Conservation (phyloP, 768 basidiomycete species). For the Tulasnella sp. region DNA sequence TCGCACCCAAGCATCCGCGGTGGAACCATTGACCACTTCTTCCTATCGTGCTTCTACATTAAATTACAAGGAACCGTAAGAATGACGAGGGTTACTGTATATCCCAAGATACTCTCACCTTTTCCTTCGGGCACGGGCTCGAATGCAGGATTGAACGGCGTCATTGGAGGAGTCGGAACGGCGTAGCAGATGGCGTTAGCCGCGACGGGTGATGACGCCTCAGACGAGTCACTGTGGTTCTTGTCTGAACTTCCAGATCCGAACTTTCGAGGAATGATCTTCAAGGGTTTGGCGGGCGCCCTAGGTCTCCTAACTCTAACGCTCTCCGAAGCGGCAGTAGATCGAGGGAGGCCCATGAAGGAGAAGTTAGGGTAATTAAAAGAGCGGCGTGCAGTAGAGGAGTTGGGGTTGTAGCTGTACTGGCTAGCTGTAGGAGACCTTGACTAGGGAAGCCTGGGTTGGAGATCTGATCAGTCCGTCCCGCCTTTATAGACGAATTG, state of each 20-base stretch:
- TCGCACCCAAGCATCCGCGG: neutral
- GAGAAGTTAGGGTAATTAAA: no score
- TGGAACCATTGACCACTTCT: neutral
- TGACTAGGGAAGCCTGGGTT: no score
- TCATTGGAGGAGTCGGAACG: neutral
- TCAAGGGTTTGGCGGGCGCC: neutral
- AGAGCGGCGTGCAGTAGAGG: no score
- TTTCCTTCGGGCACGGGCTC: neutral
- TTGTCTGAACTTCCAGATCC: neutral
- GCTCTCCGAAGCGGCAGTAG: no score
- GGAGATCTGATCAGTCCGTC: no score
- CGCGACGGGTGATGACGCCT: neutral
- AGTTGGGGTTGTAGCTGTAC: no score
- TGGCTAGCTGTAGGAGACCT: no score
- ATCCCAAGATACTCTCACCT: neutral
- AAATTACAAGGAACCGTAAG: neutral
- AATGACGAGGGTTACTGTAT: neutral
- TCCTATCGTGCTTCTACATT: neutral
- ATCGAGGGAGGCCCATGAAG: no score
- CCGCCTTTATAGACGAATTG: no score
- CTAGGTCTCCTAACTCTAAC: neutral
- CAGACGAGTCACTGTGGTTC: neutral
- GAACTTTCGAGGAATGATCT: neutral
- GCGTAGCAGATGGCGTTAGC: neutral
- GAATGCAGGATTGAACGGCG: neutral